Conservation (phyloP, 2,329 filamentous ascomycete species). For the Paecilomyces variotii region DNA sequence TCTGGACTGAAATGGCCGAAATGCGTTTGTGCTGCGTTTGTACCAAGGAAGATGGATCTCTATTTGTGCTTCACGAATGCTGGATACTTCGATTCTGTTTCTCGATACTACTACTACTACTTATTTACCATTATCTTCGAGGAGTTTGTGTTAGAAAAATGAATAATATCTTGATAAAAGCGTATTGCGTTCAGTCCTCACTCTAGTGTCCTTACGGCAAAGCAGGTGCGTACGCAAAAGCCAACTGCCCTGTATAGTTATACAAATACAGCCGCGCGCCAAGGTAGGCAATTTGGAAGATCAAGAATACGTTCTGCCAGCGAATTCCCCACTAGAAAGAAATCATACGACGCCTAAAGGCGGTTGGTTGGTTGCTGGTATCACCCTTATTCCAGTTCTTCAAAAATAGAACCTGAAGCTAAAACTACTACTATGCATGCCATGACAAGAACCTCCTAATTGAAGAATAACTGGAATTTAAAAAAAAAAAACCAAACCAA, state of each 20-base stretch:
- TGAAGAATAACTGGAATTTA: not conserved
- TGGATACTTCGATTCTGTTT: not conserved
- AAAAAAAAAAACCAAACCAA: constrained; percentile 5
- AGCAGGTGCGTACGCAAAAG: too few relatives aligned
- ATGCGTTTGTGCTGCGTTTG: not conserved
- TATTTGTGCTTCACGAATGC: not conserved
- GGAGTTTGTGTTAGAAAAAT: not conserved
- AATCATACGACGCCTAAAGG: not conserved
- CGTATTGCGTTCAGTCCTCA: not conserved
- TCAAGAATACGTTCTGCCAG: too few relatives aligned
- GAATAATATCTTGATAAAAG: not conserved
- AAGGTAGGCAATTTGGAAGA: too few relatives aligned
- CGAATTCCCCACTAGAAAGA: not conserved
- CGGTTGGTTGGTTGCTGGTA: not conserved
- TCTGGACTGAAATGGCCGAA: not conserved
- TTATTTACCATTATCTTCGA: not conserved
- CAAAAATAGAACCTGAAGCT: not conserved
- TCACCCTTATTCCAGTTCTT: not conserved
- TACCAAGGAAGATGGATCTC: not conserved
- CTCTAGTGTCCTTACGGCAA: not conserved
- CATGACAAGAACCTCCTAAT: not conserved
- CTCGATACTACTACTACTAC: not conserved
- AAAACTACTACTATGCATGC: not conserved
- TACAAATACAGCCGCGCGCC: too few relatives aligned
- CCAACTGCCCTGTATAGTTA: too few relatives aligned